Conservation (phyloP, 1,284 basidiomycete species). For the Fistulinella cinereoalba region DNA sequence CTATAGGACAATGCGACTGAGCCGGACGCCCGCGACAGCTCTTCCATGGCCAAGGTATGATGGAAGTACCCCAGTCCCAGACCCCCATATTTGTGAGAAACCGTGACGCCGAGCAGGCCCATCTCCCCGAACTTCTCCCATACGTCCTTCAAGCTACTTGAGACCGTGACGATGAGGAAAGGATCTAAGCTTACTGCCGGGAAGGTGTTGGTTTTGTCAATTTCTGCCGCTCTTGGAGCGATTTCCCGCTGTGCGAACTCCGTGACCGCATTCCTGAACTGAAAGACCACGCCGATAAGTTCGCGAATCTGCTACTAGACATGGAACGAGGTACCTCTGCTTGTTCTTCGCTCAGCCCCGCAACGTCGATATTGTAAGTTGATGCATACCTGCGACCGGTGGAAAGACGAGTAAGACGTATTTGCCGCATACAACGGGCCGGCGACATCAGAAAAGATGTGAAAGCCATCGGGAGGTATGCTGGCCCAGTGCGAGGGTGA, state of each 20-base stretch:
- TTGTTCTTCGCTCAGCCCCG: constrained; percentile 83
- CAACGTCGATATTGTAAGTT: constrained; percentile 72
- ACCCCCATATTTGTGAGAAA: constrained; percentile 76
- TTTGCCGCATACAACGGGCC: constrained; percentile 1
- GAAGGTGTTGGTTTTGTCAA: constrained; percentile 80
- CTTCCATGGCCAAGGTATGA: constrained; percentile 92
- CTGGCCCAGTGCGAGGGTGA: background rate
- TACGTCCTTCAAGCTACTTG: constrained; percentile 55
- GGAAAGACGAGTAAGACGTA: background rate
- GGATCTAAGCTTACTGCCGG: constrained; percentile 56
- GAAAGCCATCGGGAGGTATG: constrained; percentile 14
- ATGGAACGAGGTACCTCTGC: constrained; percentile 57
- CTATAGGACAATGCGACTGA: constrained; percentile 92
- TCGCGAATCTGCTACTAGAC: background rate
- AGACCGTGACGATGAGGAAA: background rate
- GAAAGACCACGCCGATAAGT: background rate
- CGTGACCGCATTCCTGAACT: constrained; percentile 79
- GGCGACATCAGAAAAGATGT: constrained; percentile 9
- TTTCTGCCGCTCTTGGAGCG: constrained; percentile 77
- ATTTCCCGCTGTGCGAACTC: constrained; percentile 72
- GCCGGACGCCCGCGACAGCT: constrained; percentile 85
- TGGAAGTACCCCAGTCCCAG: constrained; percentile 81
- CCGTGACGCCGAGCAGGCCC: constrained; percentile 84
- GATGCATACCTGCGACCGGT: constrained; percentile 34
- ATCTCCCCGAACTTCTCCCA: constrained; percentile 89